Percentiles rank a stretch among this genome's conserved stretches.
These are phyloP conservation scores for Aspergillus haitiensis DNA, from an alignment of 495 filamentous ascomycete species.

Conservation along the genomic window DNA sequence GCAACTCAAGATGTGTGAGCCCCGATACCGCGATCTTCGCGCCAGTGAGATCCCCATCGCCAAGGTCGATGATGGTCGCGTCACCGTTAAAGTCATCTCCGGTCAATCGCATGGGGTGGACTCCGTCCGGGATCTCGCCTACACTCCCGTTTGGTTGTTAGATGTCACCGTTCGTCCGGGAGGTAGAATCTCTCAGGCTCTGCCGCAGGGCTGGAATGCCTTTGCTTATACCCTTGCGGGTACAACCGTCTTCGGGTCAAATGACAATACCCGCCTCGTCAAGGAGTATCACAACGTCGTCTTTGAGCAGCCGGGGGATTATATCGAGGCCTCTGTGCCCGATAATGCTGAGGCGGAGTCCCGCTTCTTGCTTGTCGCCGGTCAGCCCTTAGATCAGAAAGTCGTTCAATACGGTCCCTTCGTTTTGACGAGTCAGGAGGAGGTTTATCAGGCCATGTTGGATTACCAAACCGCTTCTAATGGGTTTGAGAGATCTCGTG, in stretches of 20 bases:
- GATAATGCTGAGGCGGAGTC: slow-evolving; percentile 64
- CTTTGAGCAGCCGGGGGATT: slow-evolving; percentile 78
- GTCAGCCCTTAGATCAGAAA: slow-evolving; percentile 83
- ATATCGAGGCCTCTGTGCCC: slow-evolving; percentile 66
- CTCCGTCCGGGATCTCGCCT: slow-evolving; percentile 82
- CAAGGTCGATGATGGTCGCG: slow-evolving; percentile 66
- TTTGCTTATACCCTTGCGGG: slow-evolving; percentile 85
- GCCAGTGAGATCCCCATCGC: slow-evolving; percentile 74
- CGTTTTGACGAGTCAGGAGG: slow-evolving; percentile 77
- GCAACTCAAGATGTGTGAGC: slow-evolving; percentile 82
- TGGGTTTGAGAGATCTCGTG: slow-evolving; percentile 83
- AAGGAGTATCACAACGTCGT: slow-evolving; percentile 84
- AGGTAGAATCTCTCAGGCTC: slow-evolving; percentile 65
- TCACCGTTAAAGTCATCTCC: slow-evolving; percentile 83
- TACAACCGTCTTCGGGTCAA: slow-evolving; percentile 63
- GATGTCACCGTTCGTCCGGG: slow-evolving; percentile 84
- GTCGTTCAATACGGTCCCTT: slow-evolving; percentile 97
- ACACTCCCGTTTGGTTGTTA: slow-evolving; percentile 92
- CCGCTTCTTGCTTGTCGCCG: slow-evolving; percentile 78
- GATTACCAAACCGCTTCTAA: slow-evolving; percentile 84
- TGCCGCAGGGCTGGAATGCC: slow-evolving; percentile 85
- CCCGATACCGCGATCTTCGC: slow-evolving; percentile 82
- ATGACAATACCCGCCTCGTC: slow-evolving; percentile 56
- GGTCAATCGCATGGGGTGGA: slow-evolving; percentile 83
- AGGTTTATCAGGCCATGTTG: slow-evolving; percentile 85